These are phyloP conservation scores for Cyclotella cryptica DNA, from an alignment of 108 stramenopile species.

Conservation along the genomic window DNA sequence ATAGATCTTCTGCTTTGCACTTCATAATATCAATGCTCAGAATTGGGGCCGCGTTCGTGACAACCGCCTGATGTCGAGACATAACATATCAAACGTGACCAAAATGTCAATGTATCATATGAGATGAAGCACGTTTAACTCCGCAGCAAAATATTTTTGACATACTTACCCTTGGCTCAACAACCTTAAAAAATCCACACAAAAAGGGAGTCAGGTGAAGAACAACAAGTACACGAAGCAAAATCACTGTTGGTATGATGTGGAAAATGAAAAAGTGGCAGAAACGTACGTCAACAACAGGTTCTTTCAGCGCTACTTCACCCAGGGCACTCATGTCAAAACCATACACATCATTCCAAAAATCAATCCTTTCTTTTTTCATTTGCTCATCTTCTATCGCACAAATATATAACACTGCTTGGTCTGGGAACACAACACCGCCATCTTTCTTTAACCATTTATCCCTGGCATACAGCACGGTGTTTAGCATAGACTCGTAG, in stretches of 20 bases:
- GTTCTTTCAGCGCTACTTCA: slow-evolving; percentile 91
- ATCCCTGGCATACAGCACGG: slow-evolving; percentile 92
- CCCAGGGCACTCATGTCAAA: slow-evolving; percentile 96
- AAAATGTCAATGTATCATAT: not conserved
- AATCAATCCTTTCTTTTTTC: slow-evolving; percentile 77
- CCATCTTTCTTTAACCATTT: slow-evolving; percentile 78
- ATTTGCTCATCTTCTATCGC: slow-evolving; percentile 90
- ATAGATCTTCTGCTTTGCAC: slow-evolving; percentile 90
- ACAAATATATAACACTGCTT: slow-evolving; percentile 89
- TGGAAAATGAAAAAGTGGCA: not conserved
- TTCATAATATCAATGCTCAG: slow-evolving; percentile 91
- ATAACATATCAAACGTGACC: too few relatives aligned
- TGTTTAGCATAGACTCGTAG: slow-evolving; percentile 98
- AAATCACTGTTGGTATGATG: not conserved
- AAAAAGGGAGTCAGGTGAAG: not conserved
- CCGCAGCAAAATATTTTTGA: not conserved
- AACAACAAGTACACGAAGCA: not conserved
- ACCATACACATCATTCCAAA: slow-evolving; percentile 97
- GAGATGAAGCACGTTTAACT: not conserved
- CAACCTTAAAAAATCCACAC: not conserved
- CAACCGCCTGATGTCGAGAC: slow-evolving; percentile 48
- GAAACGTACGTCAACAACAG: slow-evolving; percentile 91
- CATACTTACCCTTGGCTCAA: slow-evolving; percentile 26
- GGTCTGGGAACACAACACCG: slow-evolving; percentile 94
- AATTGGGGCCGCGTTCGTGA: slow-evolving; percentile 83